These are phyloP conservation scores for Geotrichum fermentans DNA, from an alignment of 1,139 yeast genomes.

Conservation along the genomic window DNA sequence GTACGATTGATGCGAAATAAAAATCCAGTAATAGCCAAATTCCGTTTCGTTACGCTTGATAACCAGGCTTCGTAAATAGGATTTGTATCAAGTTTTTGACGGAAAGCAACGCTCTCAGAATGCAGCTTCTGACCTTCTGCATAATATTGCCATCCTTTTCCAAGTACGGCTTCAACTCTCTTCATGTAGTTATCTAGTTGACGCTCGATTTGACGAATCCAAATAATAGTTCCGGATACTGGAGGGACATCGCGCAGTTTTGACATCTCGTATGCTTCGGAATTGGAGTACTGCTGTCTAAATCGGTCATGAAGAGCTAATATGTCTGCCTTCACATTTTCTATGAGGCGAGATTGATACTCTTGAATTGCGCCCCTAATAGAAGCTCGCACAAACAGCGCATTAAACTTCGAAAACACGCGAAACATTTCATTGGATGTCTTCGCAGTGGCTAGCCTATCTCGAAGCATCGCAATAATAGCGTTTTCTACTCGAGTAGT, in stretches of 20 bases:
- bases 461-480: conserved; percentile 42
- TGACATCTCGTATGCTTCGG: conserved; percentile 38
- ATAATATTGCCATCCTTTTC: conserved; percentile 68
- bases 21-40: conserved; percentile 37
- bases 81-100: conserved; percentile 46
- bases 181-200: conserved; percentile 42
- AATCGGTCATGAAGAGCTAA: conserved; percentile 42
- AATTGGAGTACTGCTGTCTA: conserved; percentile 34
- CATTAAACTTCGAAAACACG: conserved; percentile 46
- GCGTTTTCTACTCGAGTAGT: conserved; percentile 45
- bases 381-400: conserved; percentile 47
- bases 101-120: conserved; percentile 46
- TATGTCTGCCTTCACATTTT: conserved; percentile 47
- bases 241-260: conserved; percentile 46
- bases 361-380: conserved; percentile 53
- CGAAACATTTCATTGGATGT: conserved; percentile 49
- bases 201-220: conserved; percentile 48
- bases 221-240: conserved; percentile 45
- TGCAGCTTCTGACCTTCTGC: conserved; percentile 66
- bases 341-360: conserved; percentile 48
- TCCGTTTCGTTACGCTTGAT: conserved; percentile 25
- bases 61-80: conserved; percentile 48
- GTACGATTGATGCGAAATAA: conserved; percentile 40
- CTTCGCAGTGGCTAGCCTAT: conserved; percentile 39
- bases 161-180: conserved; percentile 53